Base-by-base conservation (phyloP, 116 monocot species). In the Posidonia oceanica region DNA sequence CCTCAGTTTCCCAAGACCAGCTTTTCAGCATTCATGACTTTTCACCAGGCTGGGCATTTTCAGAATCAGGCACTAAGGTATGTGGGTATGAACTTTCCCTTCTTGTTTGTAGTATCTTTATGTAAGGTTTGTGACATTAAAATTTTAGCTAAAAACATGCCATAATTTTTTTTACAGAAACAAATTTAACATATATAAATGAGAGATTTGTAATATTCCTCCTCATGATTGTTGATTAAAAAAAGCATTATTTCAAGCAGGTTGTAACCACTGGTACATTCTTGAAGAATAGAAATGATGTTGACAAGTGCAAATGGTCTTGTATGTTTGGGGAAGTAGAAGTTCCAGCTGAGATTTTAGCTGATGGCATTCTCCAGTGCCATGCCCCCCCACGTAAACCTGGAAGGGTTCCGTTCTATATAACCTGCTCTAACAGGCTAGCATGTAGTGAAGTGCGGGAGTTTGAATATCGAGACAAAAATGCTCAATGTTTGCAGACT, bases 241-340 rank as follows among this genome's bases (percentile, higher is more conserved):
- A 63, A 63, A 38, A 18, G 2, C 14, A 39, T 41, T 40, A 7
- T 70, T 14, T 51, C 53, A 39, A 60, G 55, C 87, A 98, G 98
- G 84, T 98, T 78, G 41, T 83, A 73, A 77, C 93, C 52, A 86
- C 67, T 40, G 93, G 99, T 39, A 83, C 67, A 44, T 99, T 99
- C 79, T 83, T 99, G 90, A 80, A 71, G 76, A 78, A 79, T 61
- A 79, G 80, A 73, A 70, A 80, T 73, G 81, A 93, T 59, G 75
- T 81, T 14, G 74, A 80, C 13, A 93, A 93, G 14, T 83, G 71
- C 71, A 79, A 82, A 36, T 99, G 99, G 99, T 93, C 99, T 23
- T 99, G 99, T 67, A 93, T 99, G 99, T 93, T 99, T 81, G 94
- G 99, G 41, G 86, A 93, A 83, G 72, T 84, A 72, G 99, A 99